Evolutionary conservation across 169 alveolate genomes (phyloP).

Genomic region (Eimeria maxima): DNA sequence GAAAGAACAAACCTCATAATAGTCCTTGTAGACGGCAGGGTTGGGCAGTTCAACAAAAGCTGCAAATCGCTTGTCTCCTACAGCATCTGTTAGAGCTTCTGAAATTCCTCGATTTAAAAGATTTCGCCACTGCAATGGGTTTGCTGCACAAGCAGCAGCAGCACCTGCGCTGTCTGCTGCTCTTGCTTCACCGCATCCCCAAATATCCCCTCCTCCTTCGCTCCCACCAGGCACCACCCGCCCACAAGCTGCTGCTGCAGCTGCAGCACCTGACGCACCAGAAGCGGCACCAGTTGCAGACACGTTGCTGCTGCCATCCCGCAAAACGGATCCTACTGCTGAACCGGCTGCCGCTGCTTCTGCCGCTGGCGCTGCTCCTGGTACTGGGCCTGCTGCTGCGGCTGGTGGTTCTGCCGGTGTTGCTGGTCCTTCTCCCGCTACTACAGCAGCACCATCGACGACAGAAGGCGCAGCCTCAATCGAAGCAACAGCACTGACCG

Average conservation of each 20-base stretch:
- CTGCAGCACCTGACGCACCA: not conserved
- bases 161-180: conserved; percentile 46
- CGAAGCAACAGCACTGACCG: not conserved
- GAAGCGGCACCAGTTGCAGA: not conserved
- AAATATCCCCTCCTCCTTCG: not conserved
- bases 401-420: too few species aligned
- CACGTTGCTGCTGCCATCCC: not conserved
- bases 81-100: conserved; percentile 65
- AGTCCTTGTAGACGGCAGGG: conserved; percentile 61
- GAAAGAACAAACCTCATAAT: conserved; percentile 68
- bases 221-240: conserved; percentile 14
- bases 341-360: not conserved
- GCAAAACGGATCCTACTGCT: not conserved
- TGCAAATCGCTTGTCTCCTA: conserved; percentile 7
- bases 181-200: conserved; percentile 25
- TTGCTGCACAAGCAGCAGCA: conserved; percentile 43
- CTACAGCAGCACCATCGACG: not conserved
- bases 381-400: too few species aligned
- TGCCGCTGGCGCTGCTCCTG: not conserved
- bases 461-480: not conserved
- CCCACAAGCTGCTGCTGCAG: not conserved
- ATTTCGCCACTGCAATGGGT: conserved; percentile 17
- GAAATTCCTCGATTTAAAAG: conserved; percentile 25
- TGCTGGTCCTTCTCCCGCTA: too few species aligned
- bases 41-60: conserved; percentile 76